Base-by-base conservation (phyloP, 2,329 filamentous ascomycete species). In the Aspergillus brasiliensis region DNA sequence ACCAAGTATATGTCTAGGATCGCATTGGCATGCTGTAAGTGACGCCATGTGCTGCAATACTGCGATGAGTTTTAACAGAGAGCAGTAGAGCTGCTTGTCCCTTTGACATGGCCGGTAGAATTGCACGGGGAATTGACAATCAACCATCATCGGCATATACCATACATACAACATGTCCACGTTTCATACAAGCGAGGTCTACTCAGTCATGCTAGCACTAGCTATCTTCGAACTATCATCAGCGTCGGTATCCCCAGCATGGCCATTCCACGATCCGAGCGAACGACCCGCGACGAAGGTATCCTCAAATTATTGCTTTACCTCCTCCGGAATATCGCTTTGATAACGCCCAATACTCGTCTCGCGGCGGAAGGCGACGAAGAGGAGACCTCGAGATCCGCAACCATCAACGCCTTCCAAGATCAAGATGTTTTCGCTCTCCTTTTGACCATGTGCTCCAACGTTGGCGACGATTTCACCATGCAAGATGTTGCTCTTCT, bases 21-120 rank as follows among this genome's bases (percentile, higher is more conserved):
- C 63, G 91, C 92, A 2, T 81, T 98, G 66, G 90, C 92, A 57
- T 96, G 92, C 77, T 83, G 83, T 85, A 77, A 62, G 82, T 59
- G 21, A 56, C 15, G 23, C n/a, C 13, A 28, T 44, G 8, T 25
- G 23, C 8, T 21, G n/a, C 37, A 19, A 5, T 28, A 40, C 37
- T 13, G 25, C 27, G 27, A 58, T 25, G 28, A 7, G 69, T 75
- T 57, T 74, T 69, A 19, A 48, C 54, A 44, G 46, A 60, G 59
- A 56, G 46, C 42, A 85, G 81, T 97, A 76, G 94, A 99, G 78
- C 81, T 99, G 51, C 84, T 99, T 71, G 91, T 96, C 1, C 92
- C 93, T 4, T 79, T 99, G 70, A 99, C 95, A 17, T 98, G 94
- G 94, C 94, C 95, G 0, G 83, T 97, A 70, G 91, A 97, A 62